Percentiles rank a stretch among this genome's conserved stretches.
Conservation (phyloP, 2,329 filamentous ascomycete species). For the Camptophora hylomeconis region DNA sequence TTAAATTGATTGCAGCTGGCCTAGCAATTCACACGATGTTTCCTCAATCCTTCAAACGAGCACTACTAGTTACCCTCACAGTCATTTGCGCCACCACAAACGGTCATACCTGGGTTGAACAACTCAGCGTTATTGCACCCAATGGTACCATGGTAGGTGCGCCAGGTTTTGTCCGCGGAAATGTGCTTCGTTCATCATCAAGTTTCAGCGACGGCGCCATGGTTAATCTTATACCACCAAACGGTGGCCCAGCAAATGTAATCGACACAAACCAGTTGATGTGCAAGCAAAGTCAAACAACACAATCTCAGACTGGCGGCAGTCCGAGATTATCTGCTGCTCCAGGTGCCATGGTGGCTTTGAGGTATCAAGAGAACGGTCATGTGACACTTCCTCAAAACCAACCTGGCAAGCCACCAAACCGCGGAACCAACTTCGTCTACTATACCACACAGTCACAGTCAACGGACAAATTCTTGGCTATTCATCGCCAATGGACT, state of each 20-base stretch:
- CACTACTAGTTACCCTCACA: constrained; percentile 19
- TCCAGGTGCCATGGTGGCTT: constrained; percentile 50
- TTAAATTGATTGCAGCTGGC: background rate
- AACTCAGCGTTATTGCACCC: constrained; percentile 54
- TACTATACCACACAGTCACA: constrained; percentile 56
- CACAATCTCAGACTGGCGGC: constrained; percentile 41
- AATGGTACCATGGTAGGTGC: constrained; percentile 62
- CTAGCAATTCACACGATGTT: constrained; percentile 6
- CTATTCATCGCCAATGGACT: constrained; percentile 67
- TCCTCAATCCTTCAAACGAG: constrained; percentile 1
- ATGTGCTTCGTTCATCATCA: constrained; percentile 42
- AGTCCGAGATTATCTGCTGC: constrained; percentile 50
- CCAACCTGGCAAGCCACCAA: constrained; percentile 46
- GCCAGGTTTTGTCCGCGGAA: constrained; percentile 64
- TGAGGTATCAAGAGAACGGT: constrained; percentile 63
- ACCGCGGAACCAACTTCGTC: constrained; percentile 60
- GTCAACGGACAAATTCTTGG: constrained; percentile 43
- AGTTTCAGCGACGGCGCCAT: constrained; percentile 47
- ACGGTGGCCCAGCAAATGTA: constrained; percentile 33
- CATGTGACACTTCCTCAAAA: constrained; percentile 52
- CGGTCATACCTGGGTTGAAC: constrained; percentile 76
- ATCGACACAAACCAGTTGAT: constrained; percentile 42
- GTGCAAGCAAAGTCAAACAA: constrained; percentile 52
- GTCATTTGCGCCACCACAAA: constrained; percentile 18
- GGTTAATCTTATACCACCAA: constrained; percentile 49